Base-by-base conservation (phyloP, 371 early-diverging fungal species). In the Funneliformis caledonium region DNA sequence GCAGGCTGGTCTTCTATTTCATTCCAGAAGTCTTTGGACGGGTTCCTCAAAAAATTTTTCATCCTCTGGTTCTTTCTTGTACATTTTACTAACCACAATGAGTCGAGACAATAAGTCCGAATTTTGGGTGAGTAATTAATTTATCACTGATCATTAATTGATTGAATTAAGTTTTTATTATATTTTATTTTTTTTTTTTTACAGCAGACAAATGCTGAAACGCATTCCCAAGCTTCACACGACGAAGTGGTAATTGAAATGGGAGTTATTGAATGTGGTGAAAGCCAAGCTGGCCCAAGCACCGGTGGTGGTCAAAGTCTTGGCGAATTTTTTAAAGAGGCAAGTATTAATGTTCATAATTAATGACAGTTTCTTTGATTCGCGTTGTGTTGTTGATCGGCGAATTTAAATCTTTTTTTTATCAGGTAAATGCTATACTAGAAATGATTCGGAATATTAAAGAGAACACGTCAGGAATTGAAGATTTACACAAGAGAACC, bases 301-400 rank as follows among this genome's bases (percentile, higher is more conserved):
- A 43, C 68, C 31, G 68, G 42, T 19, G 56, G 60, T 1, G 37
- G 76, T 16, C 56, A 60, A 61, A 75, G 47, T 4, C 61, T 75
- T n/a, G 76, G 76, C 26, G 76, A 61, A 19, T 75, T 75, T 61
- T 75, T 60, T 48, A 75, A 45, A 61, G 76, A 75, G 45, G 76
- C 37, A 16, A 42, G 61, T 60, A 26, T 60, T 26, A 61, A 33
- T 37, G 37, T 56, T 75, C 45, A 72, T 50, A 50, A 8, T 45
- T 47, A 16, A 45, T 33, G 5, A 26, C 68, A 37, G 16, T 67
- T 67, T 43, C 12, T 16, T 16, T 3, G 4, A 59, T 16, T 59
- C 59, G 10, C 12, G 10, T 59, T 59, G n/a, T 37, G 1, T 2
- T 37, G 2, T 37, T 37, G 37, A 37, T 37, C 37, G 37, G 2